phyloP scores from a whole-genome alignment of 2,329 filamentous ascomycete genomes.

The Fusarium redolens region DNA sequence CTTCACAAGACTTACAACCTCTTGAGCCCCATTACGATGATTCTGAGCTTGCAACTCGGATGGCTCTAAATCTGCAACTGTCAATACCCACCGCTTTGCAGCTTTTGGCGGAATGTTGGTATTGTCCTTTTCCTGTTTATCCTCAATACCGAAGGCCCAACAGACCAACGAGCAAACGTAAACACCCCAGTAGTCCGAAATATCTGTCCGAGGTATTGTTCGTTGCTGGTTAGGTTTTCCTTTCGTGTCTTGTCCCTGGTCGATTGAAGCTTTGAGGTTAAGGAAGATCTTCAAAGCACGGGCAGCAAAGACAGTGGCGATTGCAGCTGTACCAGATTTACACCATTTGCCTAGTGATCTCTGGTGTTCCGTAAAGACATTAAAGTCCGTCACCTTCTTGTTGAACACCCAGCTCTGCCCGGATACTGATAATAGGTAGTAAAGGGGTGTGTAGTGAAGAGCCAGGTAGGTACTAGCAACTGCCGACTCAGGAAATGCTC shows the following conservation, averaged over 20 bases:
- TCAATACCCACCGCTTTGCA: conserved; percentile 53
- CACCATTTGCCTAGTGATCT: conserved; percentile 60
- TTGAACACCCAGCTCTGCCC: conserved; percentile 70
- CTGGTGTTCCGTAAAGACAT: conserved; percentile 60
- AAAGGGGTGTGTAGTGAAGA: conserved; percentile 68
- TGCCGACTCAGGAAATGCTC: conserved; percentile 58
- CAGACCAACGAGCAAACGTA: conserved; percentile 69
- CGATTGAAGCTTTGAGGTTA: conserved; percentile 31
- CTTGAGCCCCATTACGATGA: conserved; percentile 56
- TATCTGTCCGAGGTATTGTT: conserved; percentile 47
- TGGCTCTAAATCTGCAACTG: conserved; percentile 54
- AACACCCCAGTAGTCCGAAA: conserved; percentile 66
- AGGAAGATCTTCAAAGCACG: conserved; percentile 62
- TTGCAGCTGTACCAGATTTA: conserved; percentile 57
- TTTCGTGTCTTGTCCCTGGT: neutral
- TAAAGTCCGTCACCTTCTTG: conserved; percentile 60
- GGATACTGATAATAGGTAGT: conserved; percentile 66
- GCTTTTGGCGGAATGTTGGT: conserved; percentile 43
- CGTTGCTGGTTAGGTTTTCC: conserved; percentile 7
- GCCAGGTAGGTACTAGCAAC: conserved; percentile 66
- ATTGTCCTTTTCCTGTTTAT: conserved; percentile 32
- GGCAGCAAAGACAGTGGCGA: conserved; percentile 63
- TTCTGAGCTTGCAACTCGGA: conserved; percentile 54
- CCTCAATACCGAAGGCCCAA: conserved; percentile 64
- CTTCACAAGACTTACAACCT: conserved; percentile 61